These are phyloP conservation scores for Penicillium brasilianum DNA, from an alignment of 2,329 filamentous ascomycete species.

Conservation along the genomic window DNA sequence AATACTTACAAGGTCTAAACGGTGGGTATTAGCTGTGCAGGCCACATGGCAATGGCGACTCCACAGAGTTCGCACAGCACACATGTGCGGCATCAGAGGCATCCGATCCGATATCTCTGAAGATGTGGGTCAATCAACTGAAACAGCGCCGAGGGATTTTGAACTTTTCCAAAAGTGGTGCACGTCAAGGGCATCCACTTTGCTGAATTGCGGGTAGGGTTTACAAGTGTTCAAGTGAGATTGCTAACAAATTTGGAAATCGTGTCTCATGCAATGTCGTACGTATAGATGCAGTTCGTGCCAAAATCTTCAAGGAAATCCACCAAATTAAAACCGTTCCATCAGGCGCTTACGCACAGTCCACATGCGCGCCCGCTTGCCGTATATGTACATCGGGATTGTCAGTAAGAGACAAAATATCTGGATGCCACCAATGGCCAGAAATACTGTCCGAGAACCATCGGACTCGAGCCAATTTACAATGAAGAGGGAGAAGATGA, in stretches of 20 bases:
- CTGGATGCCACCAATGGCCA: slow-evolving; percentile 86
- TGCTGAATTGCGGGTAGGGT: not conserved
- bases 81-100: not conserved
- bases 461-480: slow-evolving; percentile 78
- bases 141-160: not conserved
- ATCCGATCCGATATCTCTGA: slow-evolving; percentile 2
- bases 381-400: slow-evolving; percentile 92
- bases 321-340: slow-evolving; percentile 67
- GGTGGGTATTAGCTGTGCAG: not conserved
- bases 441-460: slow-evolving; percentile 77
- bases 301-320: not conserved
- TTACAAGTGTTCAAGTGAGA: not conserved
- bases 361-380: slow-evolving; percentile 92
- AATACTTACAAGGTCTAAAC: not conserved
- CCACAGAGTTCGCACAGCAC: not conserved
- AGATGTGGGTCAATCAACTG: not conserved
- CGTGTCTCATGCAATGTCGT: not conserved
- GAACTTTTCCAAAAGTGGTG: not conserved
- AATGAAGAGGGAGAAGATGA: slow-evolving; percentile 88
- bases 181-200: not conserved
- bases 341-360: slow-evolving; percentile 84
- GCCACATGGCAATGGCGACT: slow-evolving; percentile 1
- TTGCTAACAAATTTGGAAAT: not conserved
- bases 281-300: not conserved
- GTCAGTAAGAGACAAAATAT: slow-evolving; percentile 73